A percentile compares a stretch with the other conserved stretches of the same genome.
These are phyloP conservation scores for Fagopyrum tataricum DNA, from an alignment of 148 eudicot species.

Conservation along the genomic window DNA sequence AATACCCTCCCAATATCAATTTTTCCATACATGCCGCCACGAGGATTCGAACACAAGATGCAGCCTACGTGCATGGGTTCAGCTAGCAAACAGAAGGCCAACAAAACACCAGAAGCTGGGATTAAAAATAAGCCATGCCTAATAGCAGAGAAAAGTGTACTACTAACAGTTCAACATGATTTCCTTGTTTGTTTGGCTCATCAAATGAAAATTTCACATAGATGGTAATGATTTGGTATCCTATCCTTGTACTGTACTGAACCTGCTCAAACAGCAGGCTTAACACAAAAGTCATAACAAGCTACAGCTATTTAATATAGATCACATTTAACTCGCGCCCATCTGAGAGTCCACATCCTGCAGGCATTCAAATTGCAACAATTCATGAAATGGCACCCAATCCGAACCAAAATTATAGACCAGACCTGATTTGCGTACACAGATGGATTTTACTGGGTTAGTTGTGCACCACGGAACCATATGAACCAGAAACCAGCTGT, in stretches of 20 bases:
- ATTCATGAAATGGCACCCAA: neutral
- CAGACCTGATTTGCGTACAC: neutral
- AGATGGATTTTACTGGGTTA: neutral
- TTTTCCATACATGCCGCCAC: no score
- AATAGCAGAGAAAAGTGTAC: neutral
- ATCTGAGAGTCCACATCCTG: neutral
- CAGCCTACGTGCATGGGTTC: neutral
- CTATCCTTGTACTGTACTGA: neutral
- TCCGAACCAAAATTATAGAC: neutral
- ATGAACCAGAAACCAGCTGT: neutral
- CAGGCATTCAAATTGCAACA: neutral
- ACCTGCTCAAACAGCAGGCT: slow-evolving; percentile 6
- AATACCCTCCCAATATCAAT: no score
- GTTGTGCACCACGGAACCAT: neutral
- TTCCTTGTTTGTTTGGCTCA: neutral
- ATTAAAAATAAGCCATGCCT: neutral
- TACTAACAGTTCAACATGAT: neutral
- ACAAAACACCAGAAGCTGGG: neutral
- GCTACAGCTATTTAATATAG: neutral
- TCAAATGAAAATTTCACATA: slow-evolving; percentile 8
- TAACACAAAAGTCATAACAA: neutral
- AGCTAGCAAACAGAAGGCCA: neutral
- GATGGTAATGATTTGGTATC: neutral
- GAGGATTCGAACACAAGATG: no score
- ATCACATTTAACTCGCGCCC: neutral